A percentile compares a stretch with the other conserved stretches of the same genome.
These are phyloP conservation scores for Periconia sp. DNA, from an alignment of 2,329 filamentous ascomycete species.

Conservation along the genomic window DNA sequence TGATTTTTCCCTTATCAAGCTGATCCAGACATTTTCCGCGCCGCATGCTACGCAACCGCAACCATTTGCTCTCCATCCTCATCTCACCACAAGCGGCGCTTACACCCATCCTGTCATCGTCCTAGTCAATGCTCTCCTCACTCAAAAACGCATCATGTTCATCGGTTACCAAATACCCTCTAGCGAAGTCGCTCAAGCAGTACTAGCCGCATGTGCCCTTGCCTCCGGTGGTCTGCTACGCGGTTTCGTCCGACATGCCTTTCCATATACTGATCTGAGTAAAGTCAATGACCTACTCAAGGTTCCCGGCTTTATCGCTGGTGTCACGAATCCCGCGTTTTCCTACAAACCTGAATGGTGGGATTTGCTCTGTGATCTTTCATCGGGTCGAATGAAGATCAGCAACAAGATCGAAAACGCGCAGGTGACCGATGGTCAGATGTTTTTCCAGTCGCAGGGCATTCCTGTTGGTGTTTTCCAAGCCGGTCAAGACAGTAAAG, in stretches of 20 bases:
- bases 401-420: constrained; percentile 83
- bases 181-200: constrained; percentile 95
- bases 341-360: constrained; percentile 96
- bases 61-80: constrained; percentile 82
- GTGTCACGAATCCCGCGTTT: constrained; percentile 96
- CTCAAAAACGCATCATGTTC: constrained; percentile 95
- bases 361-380: constrained; percentile 93
- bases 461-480: constrained; percentile 30
- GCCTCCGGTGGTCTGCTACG: constrained; percentile 89
- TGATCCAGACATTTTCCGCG: constrained; percentile 90
- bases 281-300: constrained; percentile 96
- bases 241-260: constrained; percentile 93
- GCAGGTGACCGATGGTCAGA: constrained; percentile 77
- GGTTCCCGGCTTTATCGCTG: constrained; percentile 95
- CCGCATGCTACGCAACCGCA: constrained; percentile 81
- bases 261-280: constrained; percentile 95
- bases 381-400: constrained; percentile 91
- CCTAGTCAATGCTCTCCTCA: constrained; percentile 89
- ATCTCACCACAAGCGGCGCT: constrained; percentile 88
- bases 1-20: constrained; percentile 95
- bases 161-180: constrained; percentile 93
- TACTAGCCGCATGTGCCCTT: constrained; percentile 91
- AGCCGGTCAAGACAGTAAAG: constrained; percentile 34
- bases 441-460: constrained; percentile 79
- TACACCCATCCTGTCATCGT: constrained; percentile 94